Evolutionary conservation across 176 grass and related monocot genomes (phyloP).

Genomic region (Bonia amplexicaulis): DNA sequence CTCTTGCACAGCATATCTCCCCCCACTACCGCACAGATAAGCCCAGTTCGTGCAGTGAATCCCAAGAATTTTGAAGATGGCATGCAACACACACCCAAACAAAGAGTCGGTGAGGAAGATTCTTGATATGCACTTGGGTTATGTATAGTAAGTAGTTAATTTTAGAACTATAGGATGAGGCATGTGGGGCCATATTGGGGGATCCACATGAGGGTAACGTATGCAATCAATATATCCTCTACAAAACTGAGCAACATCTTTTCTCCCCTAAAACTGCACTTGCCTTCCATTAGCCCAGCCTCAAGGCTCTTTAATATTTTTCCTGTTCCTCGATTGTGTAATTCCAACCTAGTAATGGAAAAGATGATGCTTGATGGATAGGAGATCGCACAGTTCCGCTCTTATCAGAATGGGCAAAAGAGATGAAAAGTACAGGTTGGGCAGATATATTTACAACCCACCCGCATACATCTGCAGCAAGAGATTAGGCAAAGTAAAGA

Average conservation of each 20-base stretch:
- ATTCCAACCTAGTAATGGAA: background rate
- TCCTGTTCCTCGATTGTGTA: background rate
- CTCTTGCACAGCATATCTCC: background rate
- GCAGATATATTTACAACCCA: background rate
- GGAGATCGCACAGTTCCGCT: background rate
- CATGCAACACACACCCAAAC: background rate
- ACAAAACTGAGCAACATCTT: background rate
- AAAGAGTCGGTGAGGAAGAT: background rate
- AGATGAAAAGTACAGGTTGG: background rate
- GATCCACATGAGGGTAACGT: background rate
- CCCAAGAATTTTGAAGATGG: background rate
- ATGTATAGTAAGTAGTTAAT: background rate
- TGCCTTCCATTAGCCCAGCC: background rate
- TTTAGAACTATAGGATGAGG: background rate
- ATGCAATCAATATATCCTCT: background rate
- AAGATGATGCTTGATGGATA: background rate
- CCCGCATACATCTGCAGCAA: background rate
- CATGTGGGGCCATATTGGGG: background rate
- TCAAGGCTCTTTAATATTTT: background rate
- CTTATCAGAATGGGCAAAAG: conserved; percentile 7
- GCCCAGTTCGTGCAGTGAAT: background rate
- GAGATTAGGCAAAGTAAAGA: conserved; percentile 6
- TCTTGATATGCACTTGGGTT: background rate
- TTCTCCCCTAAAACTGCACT: background rate
- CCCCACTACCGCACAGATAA: background rate